Evolutionary conservation across 2,329 filamentous ascomycete genomes (phyloP).

Genomic region (Neofusicoccum umdonicola): DNA sequence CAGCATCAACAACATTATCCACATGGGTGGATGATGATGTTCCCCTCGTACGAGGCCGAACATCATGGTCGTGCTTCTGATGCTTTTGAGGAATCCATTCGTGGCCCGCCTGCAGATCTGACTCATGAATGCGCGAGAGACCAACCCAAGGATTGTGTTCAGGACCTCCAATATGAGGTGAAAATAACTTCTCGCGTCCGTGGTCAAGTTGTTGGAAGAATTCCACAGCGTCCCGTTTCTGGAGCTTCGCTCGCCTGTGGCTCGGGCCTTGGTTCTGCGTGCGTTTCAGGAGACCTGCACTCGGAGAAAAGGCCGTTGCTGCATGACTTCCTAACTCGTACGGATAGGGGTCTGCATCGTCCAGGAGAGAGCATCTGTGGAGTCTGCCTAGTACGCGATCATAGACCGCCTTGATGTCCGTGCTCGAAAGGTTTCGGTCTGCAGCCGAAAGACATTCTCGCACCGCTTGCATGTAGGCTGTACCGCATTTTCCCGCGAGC

Average conservation of each 20-base stretch:
- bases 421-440: constrained; percentile 43
- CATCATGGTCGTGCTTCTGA: constrained; percentile 18
- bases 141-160: neutral
- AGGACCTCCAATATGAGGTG: neutral
- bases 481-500: constrained; percentile 67
- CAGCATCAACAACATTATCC: constrained; percentile 30
- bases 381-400: constrained; percentile 46
- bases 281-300: neutral
- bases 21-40: constrained; percentile 18
- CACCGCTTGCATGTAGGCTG: constrained; percentile 72
- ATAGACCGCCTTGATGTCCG: constrained; percentile 33
- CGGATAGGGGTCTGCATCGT: constrained; percentile 20
- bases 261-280: neutral
- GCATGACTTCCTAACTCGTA: neutral
- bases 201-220: neutral
- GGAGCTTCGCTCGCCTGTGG: neutral
- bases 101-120: neutral
- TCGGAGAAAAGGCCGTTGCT: neutral
- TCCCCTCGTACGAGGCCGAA: constrained; percentile 20
- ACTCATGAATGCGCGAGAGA: neutral
- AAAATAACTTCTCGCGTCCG: neutral
- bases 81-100: neutral
- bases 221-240: neutral
- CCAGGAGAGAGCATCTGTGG: constrained; percentile 39
- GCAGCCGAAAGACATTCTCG: constrained; percentile 70